These are phyloP conservation scores for Pyronema omphalodes DNA, from an alignment of 495 filamentous ascomycete species.

Conservation along the genomic window DNA sequence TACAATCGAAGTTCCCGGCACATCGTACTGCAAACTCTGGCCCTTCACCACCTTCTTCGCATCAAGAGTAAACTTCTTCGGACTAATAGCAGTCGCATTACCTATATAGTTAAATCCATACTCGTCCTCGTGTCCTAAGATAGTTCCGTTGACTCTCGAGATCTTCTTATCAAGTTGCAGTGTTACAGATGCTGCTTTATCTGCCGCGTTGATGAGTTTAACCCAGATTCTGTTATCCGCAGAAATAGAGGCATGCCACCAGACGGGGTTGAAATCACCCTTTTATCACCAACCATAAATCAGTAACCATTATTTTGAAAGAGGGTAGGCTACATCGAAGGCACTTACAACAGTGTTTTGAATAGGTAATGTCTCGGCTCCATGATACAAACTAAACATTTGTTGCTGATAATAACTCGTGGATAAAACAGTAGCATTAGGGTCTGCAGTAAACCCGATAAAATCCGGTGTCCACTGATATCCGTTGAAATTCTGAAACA, in stretches of 20 bases:
- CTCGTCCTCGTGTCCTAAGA: constrained; percentile 25
- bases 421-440: constrained; percentile 29
- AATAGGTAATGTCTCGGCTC: constrained; percentile 29
- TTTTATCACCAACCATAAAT: constrained; percentile 2
- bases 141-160: constrained; percentile 26
- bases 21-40: constrained; percentile 9
- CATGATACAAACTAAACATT: constrained; percentile 30
- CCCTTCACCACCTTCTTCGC: constrained; percentile 1
- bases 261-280: constrained; percentile 32
- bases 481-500: constrained; percentile 30
- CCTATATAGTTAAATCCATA: constrained; percentile 27
- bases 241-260: constrained; percentile 31
- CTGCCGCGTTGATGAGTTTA: constrained; percentile 24
- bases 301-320: no score
- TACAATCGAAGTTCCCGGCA: constrained; percentile 11
- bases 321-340: no score
- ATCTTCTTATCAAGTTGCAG: constrained; percentile 22
- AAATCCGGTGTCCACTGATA: constrained; percentile 27
- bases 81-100: constrained; percentile 21
- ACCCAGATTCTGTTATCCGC: constrained; percentile 17
- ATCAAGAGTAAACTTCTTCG: constrained; percentile 9
- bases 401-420: constrained; percentile 32
- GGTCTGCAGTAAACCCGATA: constrained; percentile 27
- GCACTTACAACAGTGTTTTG: constrained; percentile 11
- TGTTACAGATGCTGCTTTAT: constrained; percentile 24